Evolutionary conservation across 495 filamentous ascomycete genomes (phyloP).

Genomic region (Aspergillus mulundensis): DNA sequence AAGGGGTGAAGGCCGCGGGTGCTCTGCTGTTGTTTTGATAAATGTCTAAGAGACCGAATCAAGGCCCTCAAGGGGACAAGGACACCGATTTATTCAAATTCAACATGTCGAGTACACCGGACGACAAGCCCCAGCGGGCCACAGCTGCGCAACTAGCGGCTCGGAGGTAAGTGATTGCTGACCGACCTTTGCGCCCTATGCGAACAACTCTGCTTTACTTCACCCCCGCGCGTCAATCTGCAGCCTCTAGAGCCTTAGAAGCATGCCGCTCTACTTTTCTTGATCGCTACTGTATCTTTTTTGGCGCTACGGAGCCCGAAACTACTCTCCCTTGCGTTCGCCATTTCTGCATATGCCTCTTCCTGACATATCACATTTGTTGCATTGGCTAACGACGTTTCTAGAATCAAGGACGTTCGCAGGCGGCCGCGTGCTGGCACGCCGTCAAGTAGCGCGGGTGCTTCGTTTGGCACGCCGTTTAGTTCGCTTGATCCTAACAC

Average conservation of each 20-base stretch:
- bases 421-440: slow-evolving; percentile 26
- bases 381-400: slow-evolving; percentile 11
- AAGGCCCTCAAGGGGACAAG: slow-evolving; percentile 35
- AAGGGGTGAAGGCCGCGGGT: slow-evolving; percentile 15
- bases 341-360: not conserved
- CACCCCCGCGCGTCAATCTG: not conserved
- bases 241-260: not conserved
- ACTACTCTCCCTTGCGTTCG: slow-evolving; percentile 4
- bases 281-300: not conserved
- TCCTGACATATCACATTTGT: not conserved
- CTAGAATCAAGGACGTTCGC: slow-evolving; percentile 37
- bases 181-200: slow-evolving; percentile 14
- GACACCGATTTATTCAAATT: slow-evolving; percentile 27
- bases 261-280: not conserved
- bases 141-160: slow-evolving; percentile 50
- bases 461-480: slow-evolving; percentile 29
- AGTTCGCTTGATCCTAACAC: slow-evolving; percentile 26
- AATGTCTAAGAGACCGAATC: slow-evolving; percentile 39
- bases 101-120: slow-evolving; percentile 41
- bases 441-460: slow-evolving; percentile 17
- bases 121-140: slow-evolving; percentile 45
- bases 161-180: slow-evolving; percentile 46
- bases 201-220: slow-evolving; percentile 3
- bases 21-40: slow-evolving; percentile 10
- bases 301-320: not conserved